These are phyloP conservation scores for Calamus simplicifolius DNA, from an alignment of 176 grass and related monocot genomes.

Conservation along the genomic window DNA sequence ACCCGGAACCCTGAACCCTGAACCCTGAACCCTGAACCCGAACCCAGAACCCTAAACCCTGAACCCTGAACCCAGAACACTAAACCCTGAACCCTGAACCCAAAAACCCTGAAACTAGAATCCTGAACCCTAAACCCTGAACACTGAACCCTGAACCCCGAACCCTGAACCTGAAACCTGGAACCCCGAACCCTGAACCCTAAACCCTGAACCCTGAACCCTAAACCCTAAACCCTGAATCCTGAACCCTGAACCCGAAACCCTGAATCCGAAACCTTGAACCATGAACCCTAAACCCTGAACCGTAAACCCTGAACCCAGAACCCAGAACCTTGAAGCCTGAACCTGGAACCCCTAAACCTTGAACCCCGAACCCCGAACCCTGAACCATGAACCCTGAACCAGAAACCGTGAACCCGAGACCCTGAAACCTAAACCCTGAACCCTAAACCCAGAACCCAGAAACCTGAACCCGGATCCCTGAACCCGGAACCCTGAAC, in stretches of 20 bases:
- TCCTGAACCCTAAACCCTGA: background rate
- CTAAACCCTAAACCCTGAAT: background rate
- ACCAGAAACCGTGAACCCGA: too few species aligned
- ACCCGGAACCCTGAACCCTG: background rate
- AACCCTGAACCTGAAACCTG: background rate
- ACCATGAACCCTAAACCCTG: background rate
- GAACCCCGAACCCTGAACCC: background rate
- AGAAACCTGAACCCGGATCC: too few species aligned
- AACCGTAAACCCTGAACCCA: background rate
- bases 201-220: background rate
- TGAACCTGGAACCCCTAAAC: too few species aligned
- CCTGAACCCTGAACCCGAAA: background rate
- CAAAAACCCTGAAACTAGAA: background rate
- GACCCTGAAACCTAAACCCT: too few species aligned
- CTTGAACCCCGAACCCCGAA: too few species aligned
- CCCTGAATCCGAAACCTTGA: background rate
- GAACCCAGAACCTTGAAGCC: too few species aligned
- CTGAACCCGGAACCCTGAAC: too few species aligned
- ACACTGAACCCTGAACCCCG: too few species aligned
- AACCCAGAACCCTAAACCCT: background rate
- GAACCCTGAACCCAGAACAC: background rate
- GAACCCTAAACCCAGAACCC: too few species aligned
- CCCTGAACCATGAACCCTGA: too few species aligned
- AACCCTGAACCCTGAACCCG: constrained; percentile 1
- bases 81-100: constrained; percentile 4